Evolutionary conservation across 148 eudicot genomes (phyloP).

Genomic region (Silene uniflora): DNA sequence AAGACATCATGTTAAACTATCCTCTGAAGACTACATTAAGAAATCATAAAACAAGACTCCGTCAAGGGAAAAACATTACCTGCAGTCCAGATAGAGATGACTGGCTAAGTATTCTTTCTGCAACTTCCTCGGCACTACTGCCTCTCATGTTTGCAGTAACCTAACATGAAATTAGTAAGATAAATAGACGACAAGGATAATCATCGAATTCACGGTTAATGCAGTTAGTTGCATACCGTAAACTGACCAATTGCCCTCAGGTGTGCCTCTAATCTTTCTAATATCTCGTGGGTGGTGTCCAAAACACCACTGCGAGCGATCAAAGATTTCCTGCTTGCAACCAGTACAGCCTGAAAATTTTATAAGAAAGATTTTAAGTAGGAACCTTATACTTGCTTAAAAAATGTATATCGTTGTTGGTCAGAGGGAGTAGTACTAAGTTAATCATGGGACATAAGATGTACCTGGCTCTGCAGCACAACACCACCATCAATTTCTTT

Average conservation of each 20-base stretch:
- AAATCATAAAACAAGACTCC: neutral
- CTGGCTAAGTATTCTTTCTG: conserved; percentile 72
- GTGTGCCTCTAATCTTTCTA: conserved; percentile 96
- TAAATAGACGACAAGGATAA: conserved; percentile 15
- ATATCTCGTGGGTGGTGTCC: conserved; percentile 77
- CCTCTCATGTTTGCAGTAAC: conserved; percentile 97
- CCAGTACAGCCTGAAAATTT: conserved; percentile 70
- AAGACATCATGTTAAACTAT: neutral
- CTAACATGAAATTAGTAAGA: conserved; percentile 33
- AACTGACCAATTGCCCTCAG: conserved; percentile 73
- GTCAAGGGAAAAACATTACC: conserved; percentile 34
- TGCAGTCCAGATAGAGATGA: conserved; percentile 77
- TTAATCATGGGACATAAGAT: neutral
- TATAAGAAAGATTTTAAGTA: neutral
- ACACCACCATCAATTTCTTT: conserved; percentile 94
- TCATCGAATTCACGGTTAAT: neutral
- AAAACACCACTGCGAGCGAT: conserved; percentile 59
- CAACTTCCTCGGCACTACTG: conserved; percentile 84
- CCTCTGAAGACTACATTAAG: conserved; percentile 4
- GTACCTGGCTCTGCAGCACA: conserved; percentile 79
- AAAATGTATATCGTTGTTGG: neutral
- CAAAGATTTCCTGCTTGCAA: conserved; percentile 85
- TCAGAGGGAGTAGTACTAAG: neutral
- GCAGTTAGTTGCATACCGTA: conserved; percentile 43
- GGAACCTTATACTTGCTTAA: neutral